A percentile compares a stretch with the other conserved stretches of the same genome.
These are phyloP conservation scores for Eimeria necatrix DNA, from an alignment of 169 alveolate genomes.

Conservation along the genomic window DNA sequence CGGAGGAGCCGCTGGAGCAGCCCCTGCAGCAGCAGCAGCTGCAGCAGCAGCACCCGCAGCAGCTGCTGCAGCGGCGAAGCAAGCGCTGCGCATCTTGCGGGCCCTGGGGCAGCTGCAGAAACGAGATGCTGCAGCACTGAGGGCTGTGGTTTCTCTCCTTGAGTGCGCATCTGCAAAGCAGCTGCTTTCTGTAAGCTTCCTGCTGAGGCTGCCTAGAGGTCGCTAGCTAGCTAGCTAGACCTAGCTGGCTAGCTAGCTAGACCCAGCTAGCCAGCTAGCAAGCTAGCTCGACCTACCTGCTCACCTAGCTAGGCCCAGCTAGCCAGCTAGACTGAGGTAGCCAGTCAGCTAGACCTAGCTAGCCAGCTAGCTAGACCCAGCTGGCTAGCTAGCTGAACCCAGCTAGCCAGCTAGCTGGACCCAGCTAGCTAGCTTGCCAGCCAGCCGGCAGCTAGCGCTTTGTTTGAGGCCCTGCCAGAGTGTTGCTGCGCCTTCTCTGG, in stretches of 20 bases:
- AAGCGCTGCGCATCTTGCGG: constrained; percentile 43
- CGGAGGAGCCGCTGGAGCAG: too few relatives aligned
- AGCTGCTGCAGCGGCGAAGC: constrained; percentile 34
- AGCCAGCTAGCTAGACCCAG: too few relatives aligned
- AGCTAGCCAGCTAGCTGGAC: too few relatives aligned
- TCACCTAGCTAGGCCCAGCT: too few relatives aligned
- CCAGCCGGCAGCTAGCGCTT: too few relatives aligned
- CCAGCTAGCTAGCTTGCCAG: too few relatives aligned
- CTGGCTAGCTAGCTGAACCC: too few relatives aligned
- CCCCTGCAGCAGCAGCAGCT: background rate
- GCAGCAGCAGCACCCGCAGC: background rate
- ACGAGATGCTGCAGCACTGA: constrained; percentile 44
- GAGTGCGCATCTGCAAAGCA: background rate
- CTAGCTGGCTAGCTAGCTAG: background rate
- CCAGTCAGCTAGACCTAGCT: background rate
- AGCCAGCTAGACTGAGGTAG: too few relatives aligned
- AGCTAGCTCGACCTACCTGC: too few relatives aligned
- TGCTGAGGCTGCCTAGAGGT: background rate
- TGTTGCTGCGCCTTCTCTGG: too few relatives aligned
- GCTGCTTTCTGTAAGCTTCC: constrained; percentile 50
- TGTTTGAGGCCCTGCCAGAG: too few relatives aligned
- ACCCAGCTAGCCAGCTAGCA: background rate
- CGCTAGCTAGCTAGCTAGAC: background rate
- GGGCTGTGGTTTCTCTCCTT: constrained; percentile 26
- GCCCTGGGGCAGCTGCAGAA: constrained; percentile 54